Percentiles rank a stretch among this genome's conserved stretches.
Evolutionary conservation across 2,329 filamentous ascomycete genomes (phyloP).

Genomic region (Teratosphaeria pseudoeucalypti): DNA sequence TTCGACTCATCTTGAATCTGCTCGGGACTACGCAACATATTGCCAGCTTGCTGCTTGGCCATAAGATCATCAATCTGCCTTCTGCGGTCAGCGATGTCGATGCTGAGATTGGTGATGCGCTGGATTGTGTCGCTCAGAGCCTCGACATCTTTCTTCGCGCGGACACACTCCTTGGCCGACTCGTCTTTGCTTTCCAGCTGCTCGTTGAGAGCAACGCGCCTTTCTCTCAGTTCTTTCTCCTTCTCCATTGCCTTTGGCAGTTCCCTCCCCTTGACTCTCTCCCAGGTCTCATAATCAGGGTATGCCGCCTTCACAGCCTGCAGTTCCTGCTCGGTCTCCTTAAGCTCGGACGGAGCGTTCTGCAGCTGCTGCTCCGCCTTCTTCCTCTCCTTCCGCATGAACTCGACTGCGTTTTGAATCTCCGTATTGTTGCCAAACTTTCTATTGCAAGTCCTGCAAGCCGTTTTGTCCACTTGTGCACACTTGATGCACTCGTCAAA

Average conservation of each 20-base stretch:
- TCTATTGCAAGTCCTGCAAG: conserved; percentile 67
- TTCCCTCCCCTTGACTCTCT: conserved; percentile 56
- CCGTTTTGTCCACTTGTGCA: conserved; percentile 41
- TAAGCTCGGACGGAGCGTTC: conserved; percentile 45
- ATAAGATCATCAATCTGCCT: conserved; percentile 64
- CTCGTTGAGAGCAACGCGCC: conserved; percentile 28
- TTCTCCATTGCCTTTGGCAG: conserved; percentile 60
- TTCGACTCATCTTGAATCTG: conserved; percentile 73
- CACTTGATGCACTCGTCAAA: conserved; percentile 22
- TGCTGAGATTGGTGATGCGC: conserved; percentile 61
- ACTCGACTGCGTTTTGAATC: conserved; percentile 54
- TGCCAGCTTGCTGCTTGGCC: conserved; percentile 61
- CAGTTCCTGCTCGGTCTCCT: conserved; percentile 45
- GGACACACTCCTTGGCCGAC: conserved; percentile 49
- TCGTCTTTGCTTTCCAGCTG: conserved; percentile 55
- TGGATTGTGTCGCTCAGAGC: conserved; percentile 64
- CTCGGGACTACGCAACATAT: conserved; percentile 59
- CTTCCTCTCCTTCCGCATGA: conserved; percentile 48
- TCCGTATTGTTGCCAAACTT: conserved; percentile 51
- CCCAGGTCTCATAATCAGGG: conserved; percentile 63
- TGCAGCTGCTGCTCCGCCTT: conserved; percentile 11
- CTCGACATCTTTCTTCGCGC: conserved; percentile 63
- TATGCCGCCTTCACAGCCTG: conserved; percentile 47
- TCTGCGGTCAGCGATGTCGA: conserved; percentile 62
- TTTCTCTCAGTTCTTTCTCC: conserved; percentile 39